These are phyloP conservation scores for Ophiosphaerella narmari DNA, from an alignment of 2,329 filamentous ascomycete species.

Conservation along the genomic window DNA sequence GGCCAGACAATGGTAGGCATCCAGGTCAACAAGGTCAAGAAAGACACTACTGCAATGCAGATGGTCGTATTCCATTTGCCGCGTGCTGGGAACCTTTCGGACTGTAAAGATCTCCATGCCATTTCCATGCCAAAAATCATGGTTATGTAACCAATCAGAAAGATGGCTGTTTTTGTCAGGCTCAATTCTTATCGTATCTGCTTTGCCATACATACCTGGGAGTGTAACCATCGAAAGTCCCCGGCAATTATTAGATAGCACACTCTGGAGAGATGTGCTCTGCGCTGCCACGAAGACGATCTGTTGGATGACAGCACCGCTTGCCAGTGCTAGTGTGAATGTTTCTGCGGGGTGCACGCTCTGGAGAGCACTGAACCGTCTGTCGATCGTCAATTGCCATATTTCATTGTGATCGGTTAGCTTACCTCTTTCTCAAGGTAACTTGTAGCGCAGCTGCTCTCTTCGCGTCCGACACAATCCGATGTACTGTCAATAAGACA, in stretches of 20 bases:
- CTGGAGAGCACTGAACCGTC: slow-evolving; percentile 42
- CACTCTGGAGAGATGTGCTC: slow-evolving; percentile 42
- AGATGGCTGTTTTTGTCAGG: slow-evolving; percentile 58
- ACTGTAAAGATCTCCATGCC: slow-evolving; percentile 59
- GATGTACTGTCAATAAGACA: slow-evolving; percentile 40
- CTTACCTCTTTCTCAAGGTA: slow-evolving; percentile 40
- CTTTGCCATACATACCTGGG: slow-evolving; percentile 39
- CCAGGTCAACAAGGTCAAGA: slow-evolving; percentile 62
- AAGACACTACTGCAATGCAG: slow-evolving; percentile 58
- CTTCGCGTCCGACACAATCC: slow-evolving; percentile 46
- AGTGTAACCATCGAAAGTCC: slow-evolving; percentile 44
- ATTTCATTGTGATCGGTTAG: background rate
- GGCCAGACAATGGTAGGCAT: slow-evolving; percentile 61
- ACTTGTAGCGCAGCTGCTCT: slow-evolving; percentile 40
- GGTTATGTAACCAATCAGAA: slow-evolving; percentile 69
- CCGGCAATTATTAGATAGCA: slow-evolving; percentile 44
- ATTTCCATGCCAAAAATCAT: slow-evolving; percentile 68
- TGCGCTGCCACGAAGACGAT: slow-evolving; percentile 47
- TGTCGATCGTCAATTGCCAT: slow-evolving; percentile 22
- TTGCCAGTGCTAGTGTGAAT: slow-evolving; percentile 47
- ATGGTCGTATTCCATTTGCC: slow-evolving; percentile 64
- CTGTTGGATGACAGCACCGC: slow-evolving; percentile 44
- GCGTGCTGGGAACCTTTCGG: slow-evolving; percentile 61
- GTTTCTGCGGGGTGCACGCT: slow-evolving; percentile 48
- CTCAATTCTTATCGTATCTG: background rate